Evolutionary conservation across 2,329 filamentous ascomycete genomes (phyloP), one percentile per base, ranked within the genome.

Genomic region (Cercospora janseana): DNA sequence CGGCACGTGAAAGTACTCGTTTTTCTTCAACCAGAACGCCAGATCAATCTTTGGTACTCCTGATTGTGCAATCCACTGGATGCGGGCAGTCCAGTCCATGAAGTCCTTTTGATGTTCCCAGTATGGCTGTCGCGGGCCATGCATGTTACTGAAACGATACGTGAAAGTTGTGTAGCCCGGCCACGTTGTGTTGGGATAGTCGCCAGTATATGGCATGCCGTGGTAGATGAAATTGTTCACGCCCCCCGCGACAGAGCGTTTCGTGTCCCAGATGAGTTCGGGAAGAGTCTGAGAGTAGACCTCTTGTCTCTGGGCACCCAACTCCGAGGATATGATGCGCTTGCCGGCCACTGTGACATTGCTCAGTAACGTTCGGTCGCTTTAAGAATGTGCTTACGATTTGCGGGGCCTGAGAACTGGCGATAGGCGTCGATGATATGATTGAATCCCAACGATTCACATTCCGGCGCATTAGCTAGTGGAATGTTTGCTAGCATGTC

Each of bases 131-230:
- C 69, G 63, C 0, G 58, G 62, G 4, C 63, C 63, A 50, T 70
- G 68, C 60, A 71, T 67, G n/a, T 73, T 71, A 0, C 69, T 67
- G 46, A 71, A 75, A 0, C 63, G 31, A 52, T 74, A 78, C 4
- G 45, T 50, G 49, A 78, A 77, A 0, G 74, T 66, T 0, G 70
- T 71, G 44, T 69, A 75, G 0, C 71, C 72, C 0, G 76, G 76
- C 75, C 75, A 79, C 0, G 75, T 77, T 0, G 75, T 77, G 41
- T 72, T 69, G 0, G 60, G 59, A 46, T 77, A 77, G 4, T 69
- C 55, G 2, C 69, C 70, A 0, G 67, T 66, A 42, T 72, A 75
- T 0, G 72, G 59, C 37, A 64, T 64, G 0, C 75, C 75, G 51
- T 79, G 75, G 6, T 77, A 56, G 4, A 78, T 67, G 28, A 72